Percentiles rank a stretch among this genome's conserved stretches.
phyloP scores from a whole-genome alignment of 495 filamentous ascomycete species.

The Hypomontagnella monticulosa region DNA sequence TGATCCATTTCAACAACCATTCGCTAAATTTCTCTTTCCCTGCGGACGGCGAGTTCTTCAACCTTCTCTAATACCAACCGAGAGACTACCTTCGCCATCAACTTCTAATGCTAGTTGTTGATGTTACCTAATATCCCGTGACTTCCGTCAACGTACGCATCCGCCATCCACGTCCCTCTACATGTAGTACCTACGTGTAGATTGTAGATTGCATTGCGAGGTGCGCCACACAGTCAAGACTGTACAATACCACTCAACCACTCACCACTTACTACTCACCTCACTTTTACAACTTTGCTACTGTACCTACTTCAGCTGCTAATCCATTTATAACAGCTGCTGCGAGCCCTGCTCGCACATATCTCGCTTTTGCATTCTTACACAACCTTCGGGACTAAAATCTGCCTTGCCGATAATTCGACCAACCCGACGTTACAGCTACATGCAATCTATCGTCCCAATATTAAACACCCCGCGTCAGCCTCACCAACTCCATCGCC shows the following conservation, averaged over 20 bases:
- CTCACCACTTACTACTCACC: slow-evolving; percentile 1
- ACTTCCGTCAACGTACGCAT: slow-evolving; percentile 1
- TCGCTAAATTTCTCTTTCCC: slow-evolving; percentile 6
- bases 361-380: slow-evolving; percentile 2
- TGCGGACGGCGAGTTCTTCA: neutral
- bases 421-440: slow-evolving; percentile 16
- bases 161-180: neutral
- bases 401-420: slow-evolving; percentile 28
- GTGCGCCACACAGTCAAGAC: slow-evolving; percentile 8
- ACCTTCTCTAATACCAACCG: slow-evolving; percentile 10
- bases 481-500: slow-evolving; percentile 22
- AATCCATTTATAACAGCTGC: slow-evolving; percentile 18
- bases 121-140: neutral
- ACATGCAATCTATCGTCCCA: slow-evolving; percentile 17
- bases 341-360: slow-evolving; percentile 22
- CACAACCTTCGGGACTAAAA: slow-evolving; percentile 21
- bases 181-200: neutral
- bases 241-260: neutral
- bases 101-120: slow-evolving; percentile 1
- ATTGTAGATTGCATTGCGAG: neutral
- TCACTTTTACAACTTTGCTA: neutral
- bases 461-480: slow-evolving; percentile 17
- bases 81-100: neutral
- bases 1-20: slow-evolving; percentile 8
- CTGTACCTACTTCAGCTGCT: slow-evolving; percentile 9